Evolutionary conservation across 2,329 filamentous ascomycete genomes (phyloP), one percentile per base, ranked within the genome.

Genomic region (Amesomyces nigricolor): DNA sequence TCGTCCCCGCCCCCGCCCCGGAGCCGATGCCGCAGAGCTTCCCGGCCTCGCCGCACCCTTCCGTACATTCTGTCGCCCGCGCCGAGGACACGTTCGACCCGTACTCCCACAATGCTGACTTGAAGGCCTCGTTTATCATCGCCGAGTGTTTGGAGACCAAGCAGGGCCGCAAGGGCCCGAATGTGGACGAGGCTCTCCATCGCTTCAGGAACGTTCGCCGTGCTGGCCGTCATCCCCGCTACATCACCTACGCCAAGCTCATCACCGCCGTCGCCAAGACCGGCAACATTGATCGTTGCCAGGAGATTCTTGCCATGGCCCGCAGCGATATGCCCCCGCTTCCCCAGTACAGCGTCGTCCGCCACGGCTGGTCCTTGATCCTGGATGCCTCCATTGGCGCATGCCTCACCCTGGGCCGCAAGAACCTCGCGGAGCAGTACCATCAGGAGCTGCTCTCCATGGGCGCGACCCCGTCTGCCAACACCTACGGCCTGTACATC

Each of bases 401-500:
- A 43, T 96, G 88, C 67, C 80, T 99, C 54, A 90, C 84, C 42
- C 79, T 89, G 46, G 89, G 91, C 59, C 87, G 92, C 68, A 89
- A 92, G 54, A 80, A 81, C 56, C 76, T 89, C 58, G 94, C 94
- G 58, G 86, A 87, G 69, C 85, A 90, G 64, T 96, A 88, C 72
- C 94, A 97, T 69, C 87, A 94, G 71, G 90, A 99, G 70, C 79
- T 99, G 63, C 78, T 95, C 47, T 86, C 90, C 58, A 94, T 97
- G 78, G 92, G 92, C 47, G 85, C 88, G 58, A 87, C 91, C 9
- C 94, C 94, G 14, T 95, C 92, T 2, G 94, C 94, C 43, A 99
- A 99, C 77, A 99, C 94, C 0, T 99, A 95, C 64, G 94, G 94
- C 57, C 82, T 99, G 16, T 99, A 97, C 79, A 99, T 99, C 73